A percentile compares a stretch with the other conserved stretches of the same genome.
These are phyloP conservation scores for grape (Vitis vinifera) DNA, from an alignment of 164 flowering plant genomes.

Conservation along the genomic window DNA sequence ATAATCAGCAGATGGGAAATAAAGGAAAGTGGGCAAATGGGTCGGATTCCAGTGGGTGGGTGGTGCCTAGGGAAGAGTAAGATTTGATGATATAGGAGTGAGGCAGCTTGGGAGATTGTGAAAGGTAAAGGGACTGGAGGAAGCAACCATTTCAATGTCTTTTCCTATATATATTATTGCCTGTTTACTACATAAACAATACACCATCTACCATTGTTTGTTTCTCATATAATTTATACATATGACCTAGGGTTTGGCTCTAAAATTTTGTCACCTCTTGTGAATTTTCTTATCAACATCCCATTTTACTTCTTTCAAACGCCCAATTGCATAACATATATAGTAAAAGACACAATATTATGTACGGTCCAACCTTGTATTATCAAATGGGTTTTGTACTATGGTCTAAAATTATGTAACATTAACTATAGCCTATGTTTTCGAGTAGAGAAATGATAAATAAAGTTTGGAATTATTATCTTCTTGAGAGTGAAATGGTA, in stretches of 20 bases:
- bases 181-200: neutral
- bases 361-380: no score
- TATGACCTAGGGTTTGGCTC: no score
- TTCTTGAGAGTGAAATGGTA: conserved; percentile 17
- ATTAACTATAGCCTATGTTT: no score
- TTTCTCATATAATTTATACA: neutral
- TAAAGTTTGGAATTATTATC: no score
- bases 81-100: conserved; percentile 45
- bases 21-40: neutral
- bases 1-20: conserved; percentile 10
- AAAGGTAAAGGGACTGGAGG: conserved; percentile 54
- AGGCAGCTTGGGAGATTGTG: conserved; percentile 71
- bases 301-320: no score
- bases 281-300: no score
- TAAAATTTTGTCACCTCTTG: no score
- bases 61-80: conserved; percentile 45
- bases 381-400: no score
- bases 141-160: conserved; percentile 39
- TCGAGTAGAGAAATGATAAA: no score
- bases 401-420: no score
- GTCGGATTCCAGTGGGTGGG: neutral
- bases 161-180: conserved; percentile 5
- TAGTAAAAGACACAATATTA: no score
- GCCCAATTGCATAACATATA: no score
- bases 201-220: conserved; percentile 26